phyloP scores from a whole-genome alignment of 805 yeast species.

The Soucietia sequanensis region DNA sequence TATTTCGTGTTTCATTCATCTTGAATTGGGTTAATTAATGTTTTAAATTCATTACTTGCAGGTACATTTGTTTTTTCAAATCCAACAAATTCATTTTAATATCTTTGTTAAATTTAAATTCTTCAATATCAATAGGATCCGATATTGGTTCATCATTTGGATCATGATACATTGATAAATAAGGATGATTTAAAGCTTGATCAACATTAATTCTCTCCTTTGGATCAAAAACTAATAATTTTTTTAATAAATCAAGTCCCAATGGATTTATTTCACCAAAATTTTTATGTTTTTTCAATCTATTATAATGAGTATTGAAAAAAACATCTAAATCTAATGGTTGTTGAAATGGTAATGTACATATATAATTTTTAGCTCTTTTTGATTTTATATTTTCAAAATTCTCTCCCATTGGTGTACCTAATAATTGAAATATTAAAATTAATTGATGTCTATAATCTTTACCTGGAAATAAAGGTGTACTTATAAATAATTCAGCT shows the following conservation, averaged over 20 bases:
- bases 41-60: constrained; percentile 58
- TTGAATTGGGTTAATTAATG: not conserved
- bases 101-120: constrained; percentile 48
- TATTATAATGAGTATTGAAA: constrained; percentile 19
- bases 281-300: constrained; percentile 11
- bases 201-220: constrained; percentile 79
- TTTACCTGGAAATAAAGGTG: constrained; percentile 72
- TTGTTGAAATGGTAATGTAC: constrained; percentile 20
- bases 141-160: constrained; percentile 30
- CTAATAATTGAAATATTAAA: constrained; percentile 65
- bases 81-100: constrained; percentile 70
- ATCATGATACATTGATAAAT: constrained; percentile 76
- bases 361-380: constrained; percentile 25
- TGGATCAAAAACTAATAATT: constrained; percentile 87
- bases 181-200: constrained; percentile 87
- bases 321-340: constrained; percentile 15
- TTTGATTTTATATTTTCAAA: constrained; percentile 18
- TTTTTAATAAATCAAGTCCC: constrained; percentile 44
- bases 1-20: too few species aligned
- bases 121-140: constrained; percentile 19
- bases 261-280: constrained; percentile 18
- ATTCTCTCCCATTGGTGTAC: constrained; percentile 52
- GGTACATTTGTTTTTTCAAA: constrained; percentile 68
- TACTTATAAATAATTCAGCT: constrained; percentile 62
- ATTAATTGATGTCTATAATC: constrained; percentile 69